Evolutionary conservation across 192 early-diverging fungal genomes (phyloP).

Genomic region (Coemansia sp.): DNA sequence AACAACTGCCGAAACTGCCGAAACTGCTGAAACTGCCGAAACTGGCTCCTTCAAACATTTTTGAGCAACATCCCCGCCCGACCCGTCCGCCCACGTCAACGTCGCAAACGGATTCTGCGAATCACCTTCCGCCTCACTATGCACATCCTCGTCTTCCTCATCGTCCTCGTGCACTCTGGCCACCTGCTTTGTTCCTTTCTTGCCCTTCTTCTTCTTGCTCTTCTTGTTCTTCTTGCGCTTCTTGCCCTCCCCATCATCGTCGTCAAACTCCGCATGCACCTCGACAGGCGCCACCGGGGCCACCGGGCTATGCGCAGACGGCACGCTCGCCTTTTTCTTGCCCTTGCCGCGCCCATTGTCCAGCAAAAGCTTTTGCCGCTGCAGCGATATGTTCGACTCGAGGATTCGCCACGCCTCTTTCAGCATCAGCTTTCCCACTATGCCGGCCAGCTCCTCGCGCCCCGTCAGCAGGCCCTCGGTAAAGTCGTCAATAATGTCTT

Average conservation of each 20-base stretch:
- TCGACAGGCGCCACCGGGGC: too few species aligned
- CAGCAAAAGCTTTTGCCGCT: conserved; percentile 48
- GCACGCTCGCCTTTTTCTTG: conserved; percentile 20
- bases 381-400: conserved; percentile 56
- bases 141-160: conserved; percentile 11
- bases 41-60: neutral
- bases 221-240: conserved; percentile 53
- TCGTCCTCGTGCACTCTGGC: conserved; percentile 13
- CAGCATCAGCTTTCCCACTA: conserved; percentile 69
- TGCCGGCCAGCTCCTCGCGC: conserved; percentile 65
- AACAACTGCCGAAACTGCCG: too few species aligned
- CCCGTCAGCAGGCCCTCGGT: conserved; percentile 69
- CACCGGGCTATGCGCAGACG: too few species aligned
- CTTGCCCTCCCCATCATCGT: conserved; percentile 31
- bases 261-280: neutral
- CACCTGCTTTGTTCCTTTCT: conserved; percentile 6
- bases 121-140: conserved; percentile 1
- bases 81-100: conserved; percentile 20
- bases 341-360: conserved; percentile 18
- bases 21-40: too few species aligned
- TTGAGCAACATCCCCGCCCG: neutral
- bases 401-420: conserved; percentile 71
- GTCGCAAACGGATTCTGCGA: conserved; percentile 47
- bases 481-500: conserved; percentile 65
- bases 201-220: conserved; percentile 44